Conservation (phyloP, 495 filamentous ascomycete species). For the Trichoderma gamsii region DNA sequence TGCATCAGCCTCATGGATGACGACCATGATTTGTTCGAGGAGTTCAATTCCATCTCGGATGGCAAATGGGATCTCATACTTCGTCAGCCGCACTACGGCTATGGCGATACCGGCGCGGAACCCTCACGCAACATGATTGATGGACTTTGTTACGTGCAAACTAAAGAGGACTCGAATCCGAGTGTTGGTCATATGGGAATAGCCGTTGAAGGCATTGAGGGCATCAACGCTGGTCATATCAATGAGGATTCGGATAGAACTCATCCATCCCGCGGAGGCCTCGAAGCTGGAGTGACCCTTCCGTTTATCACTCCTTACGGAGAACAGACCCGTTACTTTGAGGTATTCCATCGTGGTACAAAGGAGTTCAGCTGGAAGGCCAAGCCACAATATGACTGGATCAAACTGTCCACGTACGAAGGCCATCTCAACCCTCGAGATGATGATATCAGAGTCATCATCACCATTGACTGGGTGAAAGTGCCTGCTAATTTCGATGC, state of each 20-base stretch:
- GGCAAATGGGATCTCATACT: slow-evolving; percentile 8
- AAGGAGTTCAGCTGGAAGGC: slow-evolving; percentile 3
- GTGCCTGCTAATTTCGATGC: neutral
- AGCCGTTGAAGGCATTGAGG: neutral
- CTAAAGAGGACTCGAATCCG: neutral
- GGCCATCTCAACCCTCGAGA: slow-evolving; percentile 9
- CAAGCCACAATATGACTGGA: neutral
- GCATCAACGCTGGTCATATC: slow-evolving; percentile 1
- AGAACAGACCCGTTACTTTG: slow-evolving; percentile 9
- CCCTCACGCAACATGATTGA: slow-evolving; percentile 8
- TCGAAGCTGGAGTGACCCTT: slow-evolving; percentile 4
- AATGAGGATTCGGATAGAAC: slow-evolving; percentile 3
- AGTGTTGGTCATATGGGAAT: slow-evolving; percentile 9
- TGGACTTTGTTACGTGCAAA: slow-evolving; percentile 6
- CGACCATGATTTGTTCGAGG: neutral
- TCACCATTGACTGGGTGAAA: neutral
- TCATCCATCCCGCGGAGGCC: neutral
- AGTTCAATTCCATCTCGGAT: neutral
- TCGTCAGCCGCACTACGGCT: slow-evolving; percentile 1
- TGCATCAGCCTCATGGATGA: slow-evolving; percentile 9
- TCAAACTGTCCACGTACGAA: neutral
- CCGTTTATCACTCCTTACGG: slow-evolving; percentile 4
- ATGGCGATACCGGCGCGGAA: neutral
- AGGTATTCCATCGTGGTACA: slow-evolving; percentile 1
- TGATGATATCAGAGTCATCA: neutral